phyloP scores from a whole-genome alignment of 1,284 basidiomycete genomes.

The Austroboletus novae-zelandiae region DNA sequence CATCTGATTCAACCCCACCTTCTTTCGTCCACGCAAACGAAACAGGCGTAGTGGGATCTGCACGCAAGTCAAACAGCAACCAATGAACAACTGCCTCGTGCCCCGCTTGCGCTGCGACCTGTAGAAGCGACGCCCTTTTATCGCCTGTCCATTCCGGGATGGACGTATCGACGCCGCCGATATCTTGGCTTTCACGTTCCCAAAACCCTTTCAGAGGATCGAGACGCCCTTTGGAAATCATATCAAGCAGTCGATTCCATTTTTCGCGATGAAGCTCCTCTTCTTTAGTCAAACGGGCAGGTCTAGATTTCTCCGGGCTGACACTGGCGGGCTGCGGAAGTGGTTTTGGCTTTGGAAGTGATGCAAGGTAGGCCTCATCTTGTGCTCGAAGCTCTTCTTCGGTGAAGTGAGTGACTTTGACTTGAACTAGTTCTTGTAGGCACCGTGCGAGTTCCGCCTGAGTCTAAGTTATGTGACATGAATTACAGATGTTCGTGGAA shows the following conservation, averaged over 20 bases:
- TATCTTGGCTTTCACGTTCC: slow-evolving; percentile 63
- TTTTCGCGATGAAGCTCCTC: slow-evolving; percentile 76
- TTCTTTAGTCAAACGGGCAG: slow-evolving; percentile 68
- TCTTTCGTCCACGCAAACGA: slow-evolving; percentile 30
- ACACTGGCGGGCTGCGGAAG: slow-evolving; percentile 33
- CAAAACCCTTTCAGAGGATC: slow-evolving; percentile 82
- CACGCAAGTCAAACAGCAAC: slow-evolving; percentile 77
- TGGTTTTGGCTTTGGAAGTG: slow-evolving; percentile 74
- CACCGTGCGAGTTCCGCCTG: slow-evolving; percentile 89
- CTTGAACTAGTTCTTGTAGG: slow-evolving; percentile 82
- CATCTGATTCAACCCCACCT: slow-evolving; percentile 34
- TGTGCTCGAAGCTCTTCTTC: slow-evolving; percentile 82
- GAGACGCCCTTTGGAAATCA: slow-evolving; percentile 82
- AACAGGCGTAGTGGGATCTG: slow-evolving; percentile 80
- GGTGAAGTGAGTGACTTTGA: slow-evolving; percentile 85
- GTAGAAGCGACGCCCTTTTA: slow-evolving; percentile 67
- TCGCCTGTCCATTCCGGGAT: slow-evolving; percentile 71
- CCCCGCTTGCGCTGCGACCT: slow-evolving; percentile 71
- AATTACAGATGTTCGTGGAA: slow-evolving; percentile 1
- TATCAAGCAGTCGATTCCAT: slow-evolving; percentile 81
- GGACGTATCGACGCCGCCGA: slow-evolving; percentile 58
- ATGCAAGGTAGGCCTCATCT: slow-evolving; percentile 85
- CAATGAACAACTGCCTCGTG: slow-evolving; percentile 78
- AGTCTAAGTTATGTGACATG: slow-evolving; percentile 51
- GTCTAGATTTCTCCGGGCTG: slow-evolving; percentile 45